A percentile compares a stretch with the other conserved stretches of the same genome.
phyloP scores from a whole-genome alignment of 495 filamentous ascomycete species.

The Xylaria castorea region DNA sequence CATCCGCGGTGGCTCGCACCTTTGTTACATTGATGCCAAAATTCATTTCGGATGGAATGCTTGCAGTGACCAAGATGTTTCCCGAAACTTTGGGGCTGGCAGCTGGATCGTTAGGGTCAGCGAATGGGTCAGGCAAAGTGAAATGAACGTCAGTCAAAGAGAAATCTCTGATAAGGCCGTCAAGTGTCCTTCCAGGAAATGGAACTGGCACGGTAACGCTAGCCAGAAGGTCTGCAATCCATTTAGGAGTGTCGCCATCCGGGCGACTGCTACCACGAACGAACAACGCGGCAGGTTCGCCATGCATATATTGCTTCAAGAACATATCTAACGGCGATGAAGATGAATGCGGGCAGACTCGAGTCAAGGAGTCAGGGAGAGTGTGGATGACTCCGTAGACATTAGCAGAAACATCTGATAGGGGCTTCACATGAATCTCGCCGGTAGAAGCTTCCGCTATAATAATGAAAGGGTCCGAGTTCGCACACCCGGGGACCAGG shows the following conservation, averaged over 20 bases:
- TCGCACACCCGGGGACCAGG: conserved; percentile 80
- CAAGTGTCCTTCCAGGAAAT: conserved; percentile 80
- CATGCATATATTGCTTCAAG: conserved; percentile 80
- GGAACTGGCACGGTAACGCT: conserved; percentile 84
- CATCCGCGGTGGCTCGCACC: conserved; percentile 76
- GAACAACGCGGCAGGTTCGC: conserved; percentile 76
- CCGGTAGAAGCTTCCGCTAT: conserved; percentile 75
- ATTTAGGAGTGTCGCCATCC: conserved; percentile 70
- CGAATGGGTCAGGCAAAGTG: conserved; percentile 76
- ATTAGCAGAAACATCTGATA: conserved; percentile 67
- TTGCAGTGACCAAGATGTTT: conserved; percentile 75
- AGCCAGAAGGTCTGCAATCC: conserved; percentile 80
- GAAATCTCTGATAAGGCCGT: conserved; percentile 84
- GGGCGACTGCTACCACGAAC: conserved; percentile 76
- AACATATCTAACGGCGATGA: conserved; percentile 87
- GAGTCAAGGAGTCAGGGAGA: conserved; percentile 73
- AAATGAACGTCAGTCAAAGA: conserved; percentile 84
- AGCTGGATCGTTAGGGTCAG: conserved; percentile 75
- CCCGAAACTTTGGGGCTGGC: conserved; percentile 81
- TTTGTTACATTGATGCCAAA: conserved; percentile 76
- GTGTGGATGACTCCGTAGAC: conserved; percentile 71
- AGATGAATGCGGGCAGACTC: conserved; percentile 72
- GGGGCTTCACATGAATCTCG: conserved; percentile 67
- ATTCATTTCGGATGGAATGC: conserved; percentile 83
- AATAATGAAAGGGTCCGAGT: conserved; percentile 65